Conservation (phyloP, 2,329 filamentous ascomycete species). For the Moelleriella libera region DNA sequence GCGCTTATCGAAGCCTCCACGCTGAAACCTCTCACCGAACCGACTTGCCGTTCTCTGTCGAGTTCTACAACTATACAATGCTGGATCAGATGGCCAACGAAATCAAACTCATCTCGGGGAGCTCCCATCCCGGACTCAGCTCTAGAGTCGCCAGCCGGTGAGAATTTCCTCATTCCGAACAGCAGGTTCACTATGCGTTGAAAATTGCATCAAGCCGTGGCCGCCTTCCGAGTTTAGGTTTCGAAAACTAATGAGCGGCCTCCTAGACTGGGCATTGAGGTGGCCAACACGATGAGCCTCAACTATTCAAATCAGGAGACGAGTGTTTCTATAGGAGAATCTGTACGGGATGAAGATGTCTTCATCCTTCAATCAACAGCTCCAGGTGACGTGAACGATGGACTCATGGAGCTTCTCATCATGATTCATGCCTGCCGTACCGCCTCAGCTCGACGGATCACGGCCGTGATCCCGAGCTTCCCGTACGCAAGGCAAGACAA, state of each 20-base stretch:
- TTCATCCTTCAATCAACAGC: constrained; percentile 94
- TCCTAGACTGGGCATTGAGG: constrained; percentile 56
- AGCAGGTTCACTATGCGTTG: no score
- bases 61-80: constrained; percentile 11
- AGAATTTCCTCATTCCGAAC: constrained; percentile 3
- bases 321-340: constrained; percentile 88
- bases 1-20: no score
- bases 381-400: constrained; percentile 94
- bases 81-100: constrained; percentile 35
- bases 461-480: constrained; percentile 90
- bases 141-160: constrained; percentile 29
- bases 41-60: no score
- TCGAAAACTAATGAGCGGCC: constrained; percentile 8
- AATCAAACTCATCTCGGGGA: constrained; percentile 36
- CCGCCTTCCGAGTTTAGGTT: not conserved
- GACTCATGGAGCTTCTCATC: constrained; percentile 94
- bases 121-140: constrained; percentile 33
- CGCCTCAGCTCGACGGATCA: constrained; percentile 69
- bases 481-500: constrained; percentile 95
- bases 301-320: constrained; percentile 83
- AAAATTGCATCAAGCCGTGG: no score
- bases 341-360: constrained; percentile 93
- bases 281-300: constrained; percentile 66
- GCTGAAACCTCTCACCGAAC: no score
- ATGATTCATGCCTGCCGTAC: constrained; percentile 86